A percentile compares a stretch with the other conserved stretches of the same genome.
Evolutionary conservation across 768 basidiomycete genomes (phyloP).

Genomic region (Kondoa subrosea): DNA sequence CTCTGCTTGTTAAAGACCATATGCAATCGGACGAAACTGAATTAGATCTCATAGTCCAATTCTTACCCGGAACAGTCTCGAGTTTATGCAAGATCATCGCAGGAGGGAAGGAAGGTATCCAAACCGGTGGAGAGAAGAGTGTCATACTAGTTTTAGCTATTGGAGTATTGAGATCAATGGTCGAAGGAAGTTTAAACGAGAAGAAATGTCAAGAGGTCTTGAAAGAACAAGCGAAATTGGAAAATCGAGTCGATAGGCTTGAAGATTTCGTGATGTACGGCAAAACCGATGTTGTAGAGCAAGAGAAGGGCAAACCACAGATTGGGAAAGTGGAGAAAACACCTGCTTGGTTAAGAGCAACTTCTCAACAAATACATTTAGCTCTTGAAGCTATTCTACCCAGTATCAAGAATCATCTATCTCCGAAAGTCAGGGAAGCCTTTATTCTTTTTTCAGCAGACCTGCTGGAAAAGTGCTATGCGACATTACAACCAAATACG

Average conservation of each 20-base stretch:
- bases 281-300: neutral
- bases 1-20: neutral
- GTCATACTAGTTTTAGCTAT: neutral
- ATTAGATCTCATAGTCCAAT: constrained; percentile 33
- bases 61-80: constrained; percentile 73
- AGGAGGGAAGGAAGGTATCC: neutral
- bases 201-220: neutral
- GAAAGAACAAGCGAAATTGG: neutral
- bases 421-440: neutral
- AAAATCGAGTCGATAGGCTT: constrained; percentile 31
- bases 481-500: neutral
- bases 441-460: neutral
- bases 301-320: neutral
- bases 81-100: constrained; percentile 47
- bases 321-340: neutral
- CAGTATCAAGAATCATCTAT: constrained; percentile 30
- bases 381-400: constrained; percentile 40
- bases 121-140: neutral
- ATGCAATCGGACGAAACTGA: constrained; percentile 26
- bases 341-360: constrained; percentile 3
- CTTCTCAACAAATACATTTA: constrained; percentile 3
- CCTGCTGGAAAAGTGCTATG: neutral
- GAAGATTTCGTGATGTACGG: constrained; percentile 42
- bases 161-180: neutral
- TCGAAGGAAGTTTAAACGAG: neutral